Evolutionary conservation across 2,329 filamentous ascomycete species (phyloP).

Genomic region (Zymoseptoria brevis): DNA sequence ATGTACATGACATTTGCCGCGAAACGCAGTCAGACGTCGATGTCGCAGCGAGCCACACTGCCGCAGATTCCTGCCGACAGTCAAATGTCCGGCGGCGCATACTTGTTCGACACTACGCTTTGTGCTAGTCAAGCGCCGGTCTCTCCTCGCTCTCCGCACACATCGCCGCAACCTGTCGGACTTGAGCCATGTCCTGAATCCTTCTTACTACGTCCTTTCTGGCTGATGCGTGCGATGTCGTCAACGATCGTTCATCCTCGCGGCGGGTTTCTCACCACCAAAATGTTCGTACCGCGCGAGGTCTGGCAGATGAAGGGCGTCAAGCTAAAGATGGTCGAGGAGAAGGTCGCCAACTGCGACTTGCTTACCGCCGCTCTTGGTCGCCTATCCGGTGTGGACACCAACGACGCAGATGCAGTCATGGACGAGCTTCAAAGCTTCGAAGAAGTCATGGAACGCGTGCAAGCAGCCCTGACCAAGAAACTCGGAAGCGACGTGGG

Average conservation of each 20-base stretch:
- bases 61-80: slow-evolving; percentile 35
- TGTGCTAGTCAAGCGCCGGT: slow-evolving; percentile 17
- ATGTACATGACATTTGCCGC: slow-evolving; percentile 51
- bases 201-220: slow-evolving; percentile 85
- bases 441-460: slow-evolving; percentile 77
- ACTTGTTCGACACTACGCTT: slow-evolving; percentile 63
- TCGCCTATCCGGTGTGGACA: slow-evolving; percentile 70
- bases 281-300: slow-evolving; percentile 84
- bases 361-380: slow-evolving; percentile 74
- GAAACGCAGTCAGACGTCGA: slow-evolving; percentile 21
- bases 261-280: slow-evolving; percentile 84
- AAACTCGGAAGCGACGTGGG: slow-evolving; percentile 93
- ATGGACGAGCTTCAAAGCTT: slow-evolving; percentile 89
- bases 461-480: slow-evolving; percentile 66
- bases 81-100: slow-evolving; percentile 60
- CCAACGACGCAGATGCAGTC: slow-evolving; percentile 81
- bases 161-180: slow-evolving; percentile 58
- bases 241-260: slow-evolving; percentile 86
- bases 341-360: slow-evolving; percentile 90
- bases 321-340: slow-evolving; percentile 83
- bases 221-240: slow-evolving; percentile 91
- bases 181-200: slow-evolving; percentile 90
- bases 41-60: slow-evolving; percentile 24
- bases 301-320: slow-evolving; percentile 92
- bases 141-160: slow-evolving; percentile 28